A percentile compares a stretch with the other conserved stretches of the same genome.
These are phyloP conservation scores for Ophiostoma ulmi DNA, from an alignment of 2,329 filamentous ascomycete genomes.

Conservation along the genomic window DNA sequence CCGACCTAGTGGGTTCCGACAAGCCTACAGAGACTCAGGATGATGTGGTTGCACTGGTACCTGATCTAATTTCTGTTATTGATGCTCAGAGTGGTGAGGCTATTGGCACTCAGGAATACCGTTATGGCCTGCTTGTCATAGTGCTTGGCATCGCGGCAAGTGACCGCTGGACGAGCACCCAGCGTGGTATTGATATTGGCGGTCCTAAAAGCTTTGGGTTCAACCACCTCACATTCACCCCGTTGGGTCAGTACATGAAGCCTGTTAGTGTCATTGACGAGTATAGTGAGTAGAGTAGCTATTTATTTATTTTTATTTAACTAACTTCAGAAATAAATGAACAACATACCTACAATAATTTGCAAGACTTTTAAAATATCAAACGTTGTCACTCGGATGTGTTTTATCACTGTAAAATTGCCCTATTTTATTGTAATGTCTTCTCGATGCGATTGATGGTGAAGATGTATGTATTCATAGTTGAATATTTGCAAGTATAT, in stretches of 20 bases:
- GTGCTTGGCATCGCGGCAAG: conserved; percentile 45
- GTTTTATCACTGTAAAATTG: too few species aligned
- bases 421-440: too few species aligned
- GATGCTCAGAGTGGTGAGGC: conserved; percentile 46
- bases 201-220: conserved; percentile 42
- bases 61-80: background rate
- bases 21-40: background rate
- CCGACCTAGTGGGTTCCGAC: background rate
- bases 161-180: conserved; percentile 43
- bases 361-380: too few species aligned
- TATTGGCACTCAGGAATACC: conserved; percentile 53
- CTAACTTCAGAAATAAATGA: too few species aligned
- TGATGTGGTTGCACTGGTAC: background rate
- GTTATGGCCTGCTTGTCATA: conserved; percentile 48
- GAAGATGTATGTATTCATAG: background rate
- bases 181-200: conserved; percentile 46
- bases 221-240: background rate
- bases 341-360: background rate
- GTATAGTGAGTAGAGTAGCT: background rate
- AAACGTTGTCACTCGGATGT: too few species aligned
- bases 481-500: background rate
- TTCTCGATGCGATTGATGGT: too few species aligned
- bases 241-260: background rate
- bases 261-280: background rate
- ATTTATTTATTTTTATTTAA: too few species aligned